Base-by-base conservation (phyloP, 2,329 filamentous ascomycete species). In the Teratosphaeria pseudoeucalypti region DNA sequence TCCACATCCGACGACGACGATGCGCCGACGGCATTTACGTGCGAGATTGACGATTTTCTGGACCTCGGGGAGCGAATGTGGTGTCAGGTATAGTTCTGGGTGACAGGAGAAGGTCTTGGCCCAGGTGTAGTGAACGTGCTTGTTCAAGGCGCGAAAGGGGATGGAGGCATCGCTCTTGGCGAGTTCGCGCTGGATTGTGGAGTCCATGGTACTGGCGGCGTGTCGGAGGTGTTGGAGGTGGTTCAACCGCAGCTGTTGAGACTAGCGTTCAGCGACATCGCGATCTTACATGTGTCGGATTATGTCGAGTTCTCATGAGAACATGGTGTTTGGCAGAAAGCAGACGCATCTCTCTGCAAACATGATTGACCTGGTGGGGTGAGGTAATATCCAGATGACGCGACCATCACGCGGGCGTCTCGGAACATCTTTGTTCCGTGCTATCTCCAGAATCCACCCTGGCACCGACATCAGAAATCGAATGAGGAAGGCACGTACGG, bases 71-170 rank as follows among this genome's bases (percentile, higher is more conserved):
- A 94, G 78, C 1, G 86, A 87, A 68, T 88, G 82, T 2, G 94
- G 94, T 68, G 89, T 89, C 67, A 97, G 85, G 76, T 92, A 96
- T 60, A 97, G 85, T 78, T 96, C 91, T 2, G 94, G 94, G 19
- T 86, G 83, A 56, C 88, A 94, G 69, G 88, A 86, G 77, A 95
- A 96, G 56, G 94, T 97, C 70, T 87, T 86, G 47, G 94, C 94
- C 94, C 94, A 99, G 23, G 94, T 99, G 68, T 87, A 86, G 77
- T 97, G 94, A 55, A 86, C 76, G 73, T 97, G 86, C 57, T 83
- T 79, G 61, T 82, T 78, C 60, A 81, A 81, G 6, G 89, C 89
- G 72, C 87, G 88, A 77, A 97, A 96, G 52, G 90, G 85, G 47
- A 94, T 75, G 60, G 78, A 74, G 65, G 83, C 79, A 68, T 86